Evolutionary conservation across 805 yeast genomes (phyloP).

Genomic region (Priceomyces melissophilus): DNA sequence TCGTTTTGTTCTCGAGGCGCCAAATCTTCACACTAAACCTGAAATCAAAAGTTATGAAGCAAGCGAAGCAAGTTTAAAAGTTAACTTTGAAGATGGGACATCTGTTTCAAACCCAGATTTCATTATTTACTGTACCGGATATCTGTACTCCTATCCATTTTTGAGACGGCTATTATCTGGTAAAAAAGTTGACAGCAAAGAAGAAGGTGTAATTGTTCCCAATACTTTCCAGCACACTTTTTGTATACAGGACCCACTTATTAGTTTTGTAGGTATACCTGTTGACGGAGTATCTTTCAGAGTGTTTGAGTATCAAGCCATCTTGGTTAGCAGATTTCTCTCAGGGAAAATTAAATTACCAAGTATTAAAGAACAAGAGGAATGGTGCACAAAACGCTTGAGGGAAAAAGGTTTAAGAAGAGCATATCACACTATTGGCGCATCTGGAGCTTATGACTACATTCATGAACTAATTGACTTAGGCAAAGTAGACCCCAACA

Average conservation of each 20-base stretch:
- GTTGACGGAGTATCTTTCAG: conserved; percentile 62
- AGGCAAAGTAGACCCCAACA: conserved; percentile 17
- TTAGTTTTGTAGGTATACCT: conserved; percentile 62
- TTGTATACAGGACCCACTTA: conserved; percentile 56
- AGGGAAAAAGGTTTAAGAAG: conserved; percentile 38
- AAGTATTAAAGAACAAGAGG: conserved; percentile 40
- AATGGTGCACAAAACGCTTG: conserved; percentile 38
- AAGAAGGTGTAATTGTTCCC: conserved; percentile 23
- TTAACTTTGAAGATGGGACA: conserved; percentile 49
- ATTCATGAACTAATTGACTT: conserved; percentile 18
- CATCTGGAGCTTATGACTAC: conserved; percentile 25
- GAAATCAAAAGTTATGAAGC: conserved; percentile 17
- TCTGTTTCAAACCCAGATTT: conserved; percentile 47
- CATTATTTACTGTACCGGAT: conserved; percentile 74
- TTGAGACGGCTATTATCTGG: conserved; percentile 32
- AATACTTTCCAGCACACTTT: conserved; percentile 60
- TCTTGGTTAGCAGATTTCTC: conserved; percentile 61
- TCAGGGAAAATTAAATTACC: conserved; percentile 54
- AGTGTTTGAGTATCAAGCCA: conserved; percentile 59
- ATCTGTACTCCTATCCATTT: conserved; percentile 63
- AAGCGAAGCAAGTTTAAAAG: conserved; percentile 27
- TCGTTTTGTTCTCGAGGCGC: conserved; percentile 5
- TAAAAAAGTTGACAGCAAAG: conserved; percentile 36
- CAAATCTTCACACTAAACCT: conserved; percentile 22
- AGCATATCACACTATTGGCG: conserved; percentile 36